Evolutionary conservation across 2,329 filamentous ascomycete genomes (phyloP).

Genomic region (Aureobasidium sp.): DNA sequence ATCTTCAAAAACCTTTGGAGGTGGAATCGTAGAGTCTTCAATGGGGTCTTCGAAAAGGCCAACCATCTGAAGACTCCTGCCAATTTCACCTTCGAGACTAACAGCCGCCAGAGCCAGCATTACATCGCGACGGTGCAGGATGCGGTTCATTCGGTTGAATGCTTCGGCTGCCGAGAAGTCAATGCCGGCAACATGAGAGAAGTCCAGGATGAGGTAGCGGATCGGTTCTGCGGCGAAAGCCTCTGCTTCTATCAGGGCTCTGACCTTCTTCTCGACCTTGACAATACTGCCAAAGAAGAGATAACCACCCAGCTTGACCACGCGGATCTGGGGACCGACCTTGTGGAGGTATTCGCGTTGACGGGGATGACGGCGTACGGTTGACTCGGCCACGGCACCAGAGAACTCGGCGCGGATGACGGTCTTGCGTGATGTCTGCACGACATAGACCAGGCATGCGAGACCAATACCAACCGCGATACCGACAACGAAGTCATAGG

Average conservation of each 20-base stretch:
- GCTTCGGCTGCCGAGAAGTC: constrained; percentile 96
- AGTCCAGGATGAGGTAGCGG: constrained; percentile 80
- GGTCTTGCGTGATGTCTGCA: constrained; percentile 83
- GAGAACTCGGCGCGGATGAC: constrained; percentile 86
- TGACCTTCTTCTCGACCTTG: constrained; percentile 81
- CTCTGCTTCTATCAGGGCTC: constrained; percentile 72
- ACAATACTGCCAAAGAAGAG: constrained; percentile 99
- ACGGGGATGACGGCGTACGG: constrained; percentile 80
- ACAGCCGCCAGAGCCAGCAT: constrained; percentile 77
- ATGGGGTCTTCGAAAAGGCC: constrained; percentile 67
- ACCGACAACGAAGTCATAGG: constrained; percentile 91
- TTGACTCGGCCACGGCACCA: constrained; percentile 81
- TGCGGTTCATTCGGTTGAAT: constrained; percentile 82
- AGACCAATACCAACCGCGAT: constrained; percentile 87
- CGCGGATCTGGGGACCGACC: constrained; percentile 78
- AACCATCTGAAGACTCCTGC: constrained; percentile 70
- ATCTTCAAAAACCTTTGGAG: constrained; percentile 64
- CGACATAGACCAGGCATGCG: constrained; percentile 81
- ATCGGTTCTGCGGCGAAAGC: constrained; percentile 71
- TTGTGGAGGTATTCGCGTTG: constrained; percentile 80
- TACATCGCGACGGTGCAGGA: constrained; percentile 69
- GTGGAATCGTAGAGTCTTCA: constrained; percentile 48
- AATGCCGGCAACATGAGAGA: constrained; percentile 80
- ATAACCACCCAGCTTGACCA: constrained; percentile 87
- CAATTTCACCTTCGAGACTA: constrained; percentile 64